Base-by-base conservation (phyloP, 164 flowering plant species). In the Chimonanthus praecox region DNA sequence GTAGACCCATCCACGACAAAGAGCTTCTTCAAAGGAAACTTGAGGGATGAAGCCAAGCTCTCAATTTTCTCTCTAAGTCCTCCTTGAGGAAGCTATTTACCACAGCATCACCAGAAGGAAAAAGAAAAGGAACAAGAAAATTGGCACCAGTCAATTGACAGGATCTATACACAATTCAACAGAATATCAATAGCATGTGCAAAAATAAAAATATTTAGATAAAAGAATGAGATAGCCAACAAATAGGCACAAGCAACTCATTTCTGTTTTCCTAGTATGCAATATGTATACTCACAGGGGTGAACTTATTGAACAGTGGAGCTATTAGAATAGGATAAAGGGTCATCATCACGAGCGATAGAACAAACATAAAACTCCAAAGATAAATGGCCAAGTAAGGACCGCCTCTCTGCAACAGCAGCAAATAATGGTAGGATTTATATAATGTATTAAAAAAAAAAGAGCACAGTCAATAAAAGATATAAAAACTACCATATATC, bases 1-100 rank as follows among this genome's bases (percentile, higher is more conserved):
- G 97, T 96, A 54, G 99, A 96, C 75, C 98, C 99, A 88, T 96
- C 99, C 73, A 96, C 91, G 58, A 94, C 97, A 72, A 94, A 96
- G 78, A 96, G 80, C 85, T 94, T 94, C 90, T 92, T 96, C 60
- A 96, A 73, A 58, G 99, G 99, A 74, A 96, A 96, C 67, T 88
- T 90, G 68, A 96, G 92, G 50, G 94, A 90, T 44, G 97, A 80
- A 75, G 99, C 96, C 78, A 96, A 96, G 44, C 74, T 82, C 82
- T 96, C 98, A 76, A 96, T 94, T 76, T 87, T 92, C 73, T 69
- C 58, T 75, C 91, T 83, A 44, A 96, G 93, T 58, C 82, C 88
- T 75, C 99, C 99, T 3, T 91, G 89, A 73, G 99, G 94, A 78
- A 94, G 97, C 99, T 94, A 76, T 75, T 66, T 46, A 63, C 48